Base-by-base conservation (phyloP, 2,329 filamentous ascomycete genomes). In the Xylariales sp. region DNA sequence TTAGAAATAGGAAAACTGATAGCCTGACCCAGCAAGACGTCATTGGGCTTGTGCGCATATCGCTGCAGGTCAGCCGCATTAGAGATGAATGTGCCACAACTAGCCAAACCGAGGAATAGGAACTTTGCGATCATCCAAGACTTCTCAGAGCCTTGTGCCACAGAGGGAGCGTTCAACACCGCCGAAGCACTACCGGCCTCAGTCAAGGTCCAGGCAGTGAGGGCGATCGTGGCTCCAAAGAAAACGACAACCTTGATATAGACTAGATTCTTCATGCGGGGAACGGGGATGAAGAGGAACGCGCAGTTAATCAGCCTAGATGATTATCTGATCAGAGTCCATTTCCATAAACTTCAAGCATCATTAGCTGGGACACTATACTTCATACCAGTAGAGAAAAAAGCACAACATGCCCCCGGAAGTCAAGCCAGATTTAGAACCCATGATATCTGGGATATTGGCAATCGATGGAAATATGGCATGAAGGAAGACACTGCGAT, bases 11-110 rank as follows among this genome's bases (percentile, higher is more conserved):
- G 66, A 37, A 66, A 67, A 15, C 64, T 60, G 15, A 68, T 25
- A 4, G 67, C 7, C 36, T 70, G 63, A 1, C 62, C 65, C 5
- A 60, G 20, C 14, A 70, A 53, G 2, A 64, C 59, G 42, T 70
- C 65, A 8, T 56, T 60, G 2, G 63, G 60, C 29, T 57, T 59
- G 0, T 37, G 47, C 0, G 66, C 60, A 44, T 70, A 70, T 13
- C 67, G 54, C 41, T 67, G 65, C 30, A 69, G 62, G 46, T 70
- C 65, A 1, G 64, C 58, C 4, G 63, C 63, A 42, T 65, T 66
- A 27, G 53, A 59, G n/a, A 53, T 60, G 47, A 57, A 66, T 5
- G 58, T 66, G 6, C 56, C 56, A 29, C 55, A 59, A 40, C 57
- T 57, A 24, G 59, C 53, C 13, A 57, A 47, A 29, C 57, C 57